A percentile compares a stretch with the other conserved stretches of the same genome.
phyloP scores from a whole-genome alignment of 148 eudicot genomes.

The Diospyros kaki region DNA sequence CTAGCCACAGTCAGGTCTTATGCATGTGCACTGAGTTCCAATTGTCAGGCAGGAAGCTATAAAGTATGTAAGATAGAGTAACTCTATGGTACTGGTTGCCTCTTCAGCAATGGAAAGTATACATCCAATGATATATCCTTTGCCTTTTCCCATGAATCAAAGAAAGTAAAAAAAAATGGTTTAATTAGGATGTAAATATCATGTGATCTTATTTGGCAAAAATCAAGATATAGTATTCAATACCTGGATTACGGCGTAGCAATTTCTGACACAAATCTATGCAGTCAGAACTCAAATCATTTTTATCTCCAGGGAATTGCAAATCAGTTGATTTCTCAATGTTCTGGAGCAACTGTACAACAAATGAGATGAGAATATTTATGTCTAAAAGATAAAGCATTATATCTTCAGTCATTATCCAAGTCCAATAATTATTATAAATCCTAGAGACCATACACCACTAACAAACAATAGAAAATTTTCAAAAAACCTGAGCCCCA shows the following conservation, averaged over 20 bases:
- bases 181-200: neutral
- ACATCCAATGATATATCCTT: neutral
- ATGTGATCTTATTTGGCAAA: constrained; percentile 7
- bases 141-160: neutral
- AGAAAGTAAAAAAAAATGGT: neutral
- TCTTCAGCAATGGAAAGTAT: neutral
- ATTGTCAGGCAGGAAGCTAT: neutral
- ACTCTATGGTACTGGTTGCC: neutral
- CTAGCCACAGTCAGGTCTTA: constrained; percentile 7
- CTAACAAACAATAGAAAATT: neutral
- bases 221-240: neutral
- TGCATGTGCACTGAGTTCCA: neutral
- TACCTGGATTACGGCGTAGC: constrained; percentile 95
- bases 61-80: neutral
- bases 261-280: constrained; percentile 79
- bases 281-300: constrained; percentile 63
- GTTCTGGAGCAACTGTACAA: constrained; percentile 80
- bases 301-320: constrained; percentile 65
- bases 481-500: neutral
- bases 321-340: constrained; percentile 72
- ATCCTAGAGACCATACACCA: neutral
- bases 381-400: constrained; percentile 4
- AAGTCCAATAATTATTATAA: neutral
- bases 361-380: constrained; percentile 10
- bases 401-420: neutral